Conservation (phyloP, 2,329 filamentous ascomycete genomes). For the Graphilbum fragrans region DNA sequence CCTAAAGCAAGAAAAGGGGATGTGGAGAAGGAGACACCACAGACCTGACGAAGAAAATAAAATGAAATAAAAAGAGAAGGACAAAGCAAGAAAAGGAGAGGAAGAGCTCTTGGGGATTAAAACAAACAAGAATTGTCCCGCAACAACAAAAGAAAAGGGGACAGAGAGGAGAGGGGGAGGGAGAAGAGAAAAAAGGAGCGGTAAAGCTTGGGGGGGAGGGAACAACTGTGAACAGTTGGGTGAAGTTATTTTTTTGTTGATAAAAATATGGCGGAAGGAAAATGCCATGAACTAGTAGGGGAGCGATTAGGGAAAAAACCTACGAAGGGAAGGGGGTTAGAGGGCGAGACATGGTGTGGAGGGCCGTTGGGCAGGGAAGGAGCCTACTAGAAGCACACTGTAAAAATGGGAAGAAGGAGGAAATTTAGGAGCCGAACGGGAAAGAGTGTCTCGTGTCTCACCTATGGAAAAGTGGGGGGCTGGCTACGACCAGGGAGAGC, state of each 20-base stretch:
- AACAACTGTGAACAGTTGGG: background rate
- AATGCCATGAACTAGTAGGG: background rate
- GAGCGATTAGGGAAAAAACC: background rate
- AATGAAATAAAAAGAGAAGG: background rate
- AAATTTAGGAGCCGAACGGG: background rate
- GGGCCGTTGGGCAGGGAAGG: background rate
- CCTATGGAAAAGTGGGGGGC: background rate
- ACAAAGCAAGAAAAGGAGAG: background rate
- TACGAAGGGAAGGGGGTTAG: background rate
- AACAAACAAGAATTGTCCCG: background rate
- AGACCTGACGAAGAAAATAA: background rate
- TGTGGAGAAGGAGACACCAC: background rate
- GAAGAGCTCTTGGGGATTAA: background rate
- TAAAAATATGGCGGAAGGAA: background rate
- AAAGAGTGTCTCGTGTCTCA: background rate
- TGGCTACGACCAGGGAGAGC: background rate
- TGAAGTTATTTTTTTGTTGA: background rate
- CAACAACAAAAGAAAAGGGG: background rate
- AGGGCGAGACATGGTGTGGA: background rate
- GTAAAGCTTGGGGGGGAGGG: background rate
- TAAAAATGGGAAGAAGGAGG: background rate
- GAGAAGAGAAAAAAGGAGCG: background rate
- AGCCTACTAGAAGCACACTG: background rate
- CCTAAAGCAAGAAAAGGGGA: background rate
- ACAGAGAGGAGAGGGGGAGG: background rate